Percentiles rank a stretch among this genome's conserved stretches.
Conservation (phyloP, 371 early-diverging fungal species). For the Mucor saturninus region DNA sequence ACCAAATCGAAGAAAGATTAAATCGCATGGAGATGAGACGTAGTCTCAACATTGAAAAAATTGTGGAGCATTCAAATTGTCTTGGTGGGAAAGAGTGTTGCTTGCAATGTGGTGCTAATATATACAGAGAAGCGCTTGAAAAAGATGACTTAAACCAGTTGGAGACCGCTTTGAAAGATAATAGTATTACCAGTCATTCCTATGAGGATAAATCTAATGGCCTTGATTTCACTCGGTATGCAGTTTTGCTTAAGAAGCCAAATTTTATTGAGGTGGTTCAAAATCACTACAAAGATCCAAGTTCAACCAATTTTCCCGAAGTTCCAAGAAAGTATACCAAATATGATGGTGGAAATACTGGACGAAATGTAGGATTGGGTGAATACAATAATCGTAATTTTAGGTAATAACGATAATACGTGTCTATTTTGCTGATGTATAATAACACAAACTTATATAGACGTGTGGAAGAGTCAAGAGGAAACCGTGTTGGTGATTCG, state of each 20-base stretch:
- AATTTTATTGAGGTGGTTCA: constrained; percentile 10
- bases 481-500: constrained; percentile 64
- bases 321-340: constrained; percentile 28
- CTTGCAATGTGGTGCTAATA: constrained; percentile 29
- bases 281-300: not conserved
- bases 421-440: not conserved
- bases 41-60: constrained; percentile 1
- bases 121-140: constrained; percentile 33
- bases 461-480: constrained; percentile 65
- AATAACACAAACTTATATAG: constrained; percentile 19
- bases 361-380: constrained; percentile 24
- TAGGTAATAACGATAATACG: constrained; percentile 16
- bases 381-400: constrained; percentile 10
- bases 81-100: constrained; percentile 38
- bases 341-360: constrained; percentile 39
- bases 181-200: constrained; percentile 28
- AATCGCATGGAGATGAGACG: constrained; percentile 25
- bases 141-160: constrained; percentile 25
- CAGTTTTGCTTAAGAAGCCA: constrained; percentile 30
- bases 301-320: not conserved
- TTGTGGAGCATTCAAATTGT: constrained; percentile 9
- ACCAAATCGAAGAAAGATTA: constrained; percentile 19
- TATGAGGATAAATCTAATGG: constrained; percentile 26
- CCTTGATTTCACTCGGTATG: constrained; percentile 22
- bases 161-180: constrained; percentile 15